These are phyloP conservation scores for Boletus insuetus DNA, from an alignment of 768 basidiomycete species.

Conservation along the genomic window DNA sequence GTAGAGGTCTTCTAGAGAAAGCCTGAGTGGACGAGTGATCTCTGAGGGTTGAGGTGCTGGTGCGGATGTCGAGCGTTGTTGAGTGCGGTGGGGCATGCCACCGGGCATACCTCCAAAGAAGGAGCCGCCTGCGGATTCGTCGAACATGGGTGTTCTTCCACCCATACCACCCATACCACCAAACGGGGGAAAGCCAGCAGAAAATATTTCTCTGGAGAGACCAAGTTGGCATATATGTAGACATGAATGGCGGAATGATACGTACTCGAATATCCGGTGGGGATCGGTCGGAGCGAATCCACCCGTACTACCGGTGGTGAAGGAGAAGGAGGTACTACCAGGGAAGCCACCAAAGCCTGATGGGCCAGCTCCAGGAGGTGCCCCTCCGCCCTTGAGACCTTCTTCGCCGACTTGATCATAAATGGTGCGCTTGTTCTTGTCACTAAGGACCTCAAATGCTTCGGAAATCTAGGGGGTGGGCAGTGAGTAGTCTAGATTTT, in stretches of 20 bases:
- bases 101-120: constrained; percentile 47
- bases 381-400: constrained; percentile 74
- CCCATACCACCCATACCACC: constrained; percentile 35
- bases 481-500: not conserved
- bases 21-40: constrained; percentile 77
- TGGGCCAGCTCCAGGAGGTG: constrained; percentile 50
- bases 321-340: constrained; percentile 53
- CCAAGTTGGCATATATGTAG: not conserved
- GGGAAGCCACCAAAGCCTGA: constrained; percentile 47
- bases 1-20: constrained; percentile 85
- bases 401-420: constrained; percentile 97
- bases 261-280: constrained; percentile 85
- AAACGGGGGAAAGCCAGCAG: constrained; percentile 33
- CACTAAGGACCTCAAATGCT: constrained; percentile 92
- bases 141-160: constrained; percentile 29
- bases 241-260: constrained; percentile 11
- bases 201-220: constrained; percentile 55
- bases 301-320: constrained; percentile 47
- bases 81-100: constrained; percentile 52
- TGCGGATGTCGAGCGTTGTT: constrained; percentile 27
- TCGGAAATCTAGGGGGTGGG: constrained; percentile 69
- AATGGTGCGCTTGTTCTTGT: constrained; percentile 77
- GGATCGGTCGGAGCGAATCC: constrained; percentile 80
- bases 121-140: constrained; percentile 40
- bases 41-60: constrained; percentile 46